Evolutionary conservation across 805 yeast species (phyloP), one percentile per base, ranked within the genome.

Genomic region (Brettanomyces custersianus): DNA sequence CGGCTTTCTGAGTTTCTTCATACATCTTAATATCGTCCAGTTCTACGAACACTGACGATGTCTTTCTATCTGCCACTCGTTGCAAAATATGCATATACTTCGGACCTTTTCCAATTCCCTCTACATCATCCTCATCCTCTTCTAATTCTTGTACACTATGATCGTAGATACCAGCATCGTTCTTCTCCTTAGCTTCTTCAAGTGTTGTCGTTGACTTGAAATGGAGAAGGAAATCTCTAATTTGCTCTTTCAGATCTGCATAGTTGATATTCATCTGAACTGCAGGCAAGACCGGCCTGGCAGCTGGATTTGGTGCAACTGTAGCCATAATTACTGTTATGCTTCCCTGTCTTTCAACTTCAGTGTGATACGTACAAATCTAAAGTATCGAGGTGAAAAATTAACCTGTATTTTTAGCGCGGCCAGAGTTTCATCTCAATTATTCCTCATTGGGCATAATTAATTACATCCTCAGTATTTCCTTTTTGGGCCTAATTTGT

Each of bases 1-100:
- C 22, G 6, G 31, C 20, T n/a, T 35, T 35, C 29, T 50, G 52
- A 35, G 69, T 65, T 28, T 69, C 70, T 50, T 84, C 92, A 57
- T 70, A 92, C 29, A 66, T 64, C 45, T 74, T 73, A 39, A 92
- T 62, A 58, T 92, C 99, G 55, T 92, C 95, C 35, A 92, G 66
- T 41, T 86, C 95, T 32, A 92, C 68, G 37, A 65, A 65, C 16
- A 92, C 50, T 1, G 86, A 74, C 22, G 81, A 65, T 20, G 66
- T 43, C 45, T 88, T 87, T 51, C 98, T 74, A 57, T 94, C 86
- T 40, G 96, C 87, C 22, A 92, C 70, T 45, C 75, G 65, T 52
- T 86, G 95, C 31, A 92, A 63, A 5, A 81, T 45, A 22, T 63
- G 65, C 77, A 81, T 63, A 60, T 92, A 92, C 57, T 92, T 92